Conservation (phyloP, 768 basidiomycete genomes). For the Podaxis rugospora region DNA sequence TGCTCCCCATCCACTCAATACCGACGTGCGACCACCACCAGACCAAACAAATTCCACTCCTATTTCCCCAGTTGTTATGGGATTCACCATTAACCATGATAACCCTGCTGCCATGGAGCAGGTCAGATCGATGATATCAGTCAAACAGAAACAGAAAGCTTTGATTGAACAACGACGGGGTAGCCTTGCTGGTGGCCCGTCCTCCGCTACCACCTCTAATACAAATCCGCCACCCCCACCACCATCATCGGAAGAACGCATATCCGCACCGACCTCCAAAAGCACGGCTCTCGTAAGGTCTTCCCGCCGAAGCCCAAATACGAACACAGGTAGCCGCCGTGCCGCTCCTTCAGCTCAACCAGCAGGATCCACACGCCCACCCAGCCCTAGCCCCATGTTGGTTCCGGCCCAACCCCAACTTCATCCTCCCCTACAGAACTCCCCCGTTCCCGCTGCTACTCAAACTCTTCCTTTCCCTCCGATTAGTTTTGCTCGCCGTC, state of each 20-base stretch:
- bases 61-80: conserved; percentile 64
- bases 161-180: conserved; percentile 67
- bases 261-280: conserved; percentile 7
- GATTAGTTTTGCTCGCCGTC: conserved; percentile 74
- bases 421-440: conserved; percentile 13
- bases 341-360: conserved; percentile 16
- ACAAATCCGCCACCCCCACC: conserved; percentile 17
- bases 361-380: conserved; percentile 22
- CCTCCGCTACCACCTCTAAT: conserved; percentile 28
- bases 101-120: conserved; percentile 57
- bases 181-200: conserved; percentile 41
- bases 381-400: conserved; percentile 30
- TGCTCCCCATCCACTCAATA: conserved; percentile 49
- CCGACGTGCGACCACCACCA: conserved; percentile 38
- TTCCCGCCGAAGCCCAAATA: conserved; percentile 34
- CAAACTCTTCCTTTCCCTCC: conserved; percentile 63
- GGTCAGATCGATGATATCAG: conserved; percentile 54
- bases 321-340: conserved; percentile 24
- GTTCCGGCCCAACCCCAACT: conserved; percentile 21
- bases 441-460: conserved; percentile 22
- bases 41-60: conserved; percentile 49
- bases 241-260: conserved; percentile 5
- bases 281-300: conserved; percentile 18
- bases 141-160: conserved; percentile 71
- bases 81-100: conserved; percentile 54